Evolutionary conservation across 768 basidiomycete species (phyloP).

Genomic region (Boletus tomentosulus): DNA sequence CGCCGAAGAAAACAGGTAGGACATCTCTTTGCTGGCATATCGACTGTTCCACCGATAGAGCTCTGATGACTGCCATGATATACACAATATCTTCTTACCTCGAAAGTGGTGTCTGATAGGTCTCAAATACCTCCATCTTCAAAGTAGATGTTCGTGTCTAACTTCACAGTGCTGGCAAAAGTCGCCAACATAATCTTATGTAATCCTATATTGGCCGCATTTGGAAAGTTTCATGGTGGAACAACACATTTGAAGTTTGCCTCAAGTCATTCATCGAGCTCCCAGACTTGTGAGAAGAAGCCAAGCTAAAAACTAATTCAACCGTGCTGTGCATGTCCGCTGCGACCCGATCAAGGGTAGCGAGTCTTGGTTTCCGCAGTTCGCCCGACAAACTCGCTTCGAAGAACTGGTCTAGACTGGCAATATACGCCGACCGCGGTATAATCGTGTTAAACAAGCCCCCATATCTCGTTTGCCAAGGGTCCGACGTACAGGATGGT

Average conservation of each 20-base stretch:
- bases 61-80: neutral
- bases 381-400: conserved; percentile 1
- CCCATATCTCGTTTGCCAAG: conserved; percentile 52
- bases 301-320: neutral
- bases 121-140: conserved; percentile 60
- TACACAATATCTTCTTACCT: conserved; percentile 44
- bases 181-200: neutral
- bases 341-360: conserved; percentile 20
- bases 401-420: conserved; percentile 31
- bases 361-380: neutral
- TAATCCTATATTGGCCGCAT: neutral
- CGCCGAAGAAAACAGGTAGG: conserved; percentile 90
- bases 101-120: conserved; percentile 78
- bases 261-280: neutral
- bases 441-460: conserved; percentile 61
- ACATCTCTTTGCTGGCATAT: conserved; percentile 99
- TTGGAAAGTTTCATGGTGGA: neutral
- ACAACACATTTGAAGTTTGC: neutral
- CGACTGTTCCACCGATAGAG: conserved; percentile 50
- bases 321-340: conserved; percentile 14
- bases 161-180: neutral
- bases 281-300: neutral
- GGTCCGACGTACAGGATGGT: conserved; percentile 23
- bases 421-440: conserved; percentile 51
- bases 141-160: neutral